Evolutionary conservation across 306 rosid species (phyloP), one percentile per base, ranked within the genome.

Genomic region (Pterocarpus macrocarpus): DNA sequence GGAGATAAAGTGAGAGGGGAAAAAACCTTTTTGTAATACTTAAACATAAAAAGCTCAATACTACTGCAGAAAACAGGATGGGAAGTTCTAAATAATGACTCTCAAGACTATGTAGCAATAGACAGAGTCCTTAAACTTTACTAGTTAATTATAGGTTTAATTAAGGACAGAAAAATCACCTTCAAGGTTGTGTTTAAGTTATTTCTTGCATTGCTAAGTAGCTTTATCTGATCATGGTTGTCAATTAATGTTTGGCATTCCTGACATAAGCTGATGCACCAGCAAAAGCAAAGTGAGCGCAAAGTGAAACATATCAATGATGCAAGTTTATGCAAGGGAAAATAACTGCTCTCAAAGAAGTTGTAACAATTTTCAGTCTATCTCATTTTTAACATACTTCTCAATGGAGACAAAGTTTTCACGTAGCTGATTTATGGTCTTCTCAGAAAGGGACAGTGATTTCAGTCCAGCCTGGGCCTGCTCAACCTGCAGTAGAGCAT

Each of bases 181-280:
- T 93, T 95, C 88, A 95, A 81, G 74, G 99, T 95, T 55, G 97
- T 95, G 82, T 93, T 90, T 71, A 95, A 81, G 88, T 95, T 95
- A 85, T 95, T 95, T 88, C 98, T 93, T 55, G 97, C 94, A 88
- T 95, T 95, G 90, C 98, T 95, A 79, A 95, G 98, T 82, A 93
- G 87, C 93, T 95, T 95, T 90, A 95, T 95, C 90, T 95, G 95
- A 83, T 95, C 99, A 80, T 95, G 99, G 81, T 95, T 95, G 28
- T 95, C 99, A 55, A 95, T 95, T 83, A 95, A 88, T 75, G 89
- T 90, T 81, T 95, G 98, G 90, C 99, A 95, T 78, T 95, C 98
- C 86, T 83, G 93, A 81, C 98, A 95, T 78, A 89, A 84, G 81
- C 99, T 95, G 92, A 83, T 81, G 64, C 81, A 82, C 63, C 80